These are phyloP conservation scores for Leccinum longicurvipes DNA, from an alignment of 768 basidiomycete species.

Conservation along the genomic window DNA sequence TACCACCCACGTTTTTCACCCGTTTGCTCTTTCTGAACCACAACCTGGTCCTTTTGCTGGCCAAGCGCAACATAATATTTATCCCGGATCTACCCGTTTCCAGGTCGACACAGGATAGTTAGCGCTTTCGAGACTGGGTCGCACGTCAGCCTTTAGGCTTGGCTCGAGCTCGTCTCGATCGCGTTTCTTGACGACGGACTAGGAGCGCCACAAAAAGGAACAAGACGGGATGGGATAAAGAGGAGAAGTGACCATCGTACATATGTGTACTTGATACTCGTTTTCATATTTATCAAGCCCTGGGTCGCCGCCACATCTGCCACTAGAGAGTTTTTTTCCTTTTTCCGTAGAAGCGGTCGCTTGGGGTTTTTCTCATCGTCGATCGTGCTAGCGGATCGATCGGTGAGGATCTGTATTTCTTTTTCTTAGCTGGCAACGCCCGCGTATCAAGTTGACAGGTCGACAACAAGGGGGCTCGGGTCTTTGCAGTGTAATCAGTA, in stretches of 20 bases:
- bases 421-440: background rate
- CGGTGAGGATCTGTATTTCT: background rate
- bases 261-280: slow-evolving; percentile 18
- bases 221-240: slow-evolving; percentile 1
- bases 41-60: slow-evolving; percentile 7
- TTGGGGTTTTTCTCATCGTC: background rate
- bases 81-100: slow-evolving; percentile 21
- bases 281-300: slow-evolving; percentile 20
- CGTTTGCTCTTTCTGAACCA: slow-evolving; percentile 21
- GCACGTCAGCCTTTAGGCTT: background rate
- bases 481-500: background rate
- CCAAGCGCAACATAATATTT: slow-evolving; percentile 22
- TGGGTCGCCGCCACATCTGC: slow-evolving; percentile 1
- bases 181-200: slow-evolving; percentile 1
- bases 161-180: background rate
- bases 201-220: slow-evolving; percentile 4
- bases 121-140: slow-evolving; percentile 2
- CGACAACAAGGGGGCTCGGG: background rate
- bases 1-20: slow-evolving; percentile 4
- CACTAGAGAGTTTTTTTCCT: background rate
- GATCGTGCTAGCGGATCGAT: slow-evolving; percentile 8
- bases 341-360: background rate
- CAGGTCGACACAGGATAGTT: slow-evolving; percentile 3
- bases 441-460: background rate
- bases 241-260: slow-evolving; percentile 5